Conservation (phyloP, 2,329 filamentous ascomycete genomes). For the Apiospora arundinis region DNA sequence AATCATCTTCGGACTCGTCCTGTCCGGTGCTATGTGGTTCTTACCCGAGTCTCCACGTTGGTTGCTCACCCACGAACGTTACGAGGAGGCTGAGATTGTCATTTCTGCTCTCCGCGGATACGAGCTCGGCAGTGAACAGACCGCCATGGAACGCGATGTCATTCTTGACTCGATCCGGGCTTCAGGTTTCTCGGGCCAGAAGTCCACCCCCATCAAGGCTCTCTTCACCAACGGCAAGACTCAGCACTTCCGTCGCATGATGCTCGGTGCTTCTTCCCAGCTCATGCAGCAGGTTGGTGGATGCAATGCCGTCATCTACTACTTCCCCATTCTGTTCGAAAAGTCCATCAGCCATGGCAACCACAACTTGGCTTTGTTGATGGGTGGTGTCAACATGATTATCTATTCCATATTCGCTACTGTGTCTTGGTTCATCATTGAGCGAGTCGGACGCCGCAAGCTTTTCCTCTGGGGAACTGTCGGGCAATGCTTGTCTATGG, state of each 20-base stretch:
- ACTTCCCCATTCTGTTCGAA: constrained; percentile 65
- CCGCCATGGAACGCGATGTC: constrained; percentile 62
- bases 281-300: constrained; percentile 68
- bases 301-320: constrained; percentile 66
- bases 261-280: constrained; percentile 64
- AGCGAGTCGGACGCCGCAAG: constrained; percentile 52
- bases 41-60: constrained; percentile 38
- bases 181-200: constrained; percentile 52
- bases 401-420: constrained; percentile 43
- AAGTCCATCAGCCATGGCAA: constrained; percentile 45
- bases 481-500: constrained; percentile 61
- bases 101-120: constrained; percentile 45
- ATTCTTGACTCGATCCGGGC: constrained; percentile 69
- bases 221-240: constrained; percentile 68
- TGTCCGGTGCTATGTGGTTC: constrained; percentile 50
- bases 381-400: constrained; percentile 45
- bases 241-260: constrained; percentile 69
- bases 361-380: constrained; percentile 56
- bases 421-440: constrained; percentile 51
- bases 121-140: constrained; percentile 60
- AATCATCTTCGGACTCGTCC: constrained; percentile 50
- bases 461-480: constrained; percentile 52
- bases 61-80: constrained; percentile 40
- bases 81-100: constrained; percentile 47
- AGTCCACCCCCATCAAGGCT: constrained; percentile 56